phyloP scores from a whole-genome alignment of 2,329 filamentous ascomycete genomes.

The Furcasterigmium sp. region DNA sequence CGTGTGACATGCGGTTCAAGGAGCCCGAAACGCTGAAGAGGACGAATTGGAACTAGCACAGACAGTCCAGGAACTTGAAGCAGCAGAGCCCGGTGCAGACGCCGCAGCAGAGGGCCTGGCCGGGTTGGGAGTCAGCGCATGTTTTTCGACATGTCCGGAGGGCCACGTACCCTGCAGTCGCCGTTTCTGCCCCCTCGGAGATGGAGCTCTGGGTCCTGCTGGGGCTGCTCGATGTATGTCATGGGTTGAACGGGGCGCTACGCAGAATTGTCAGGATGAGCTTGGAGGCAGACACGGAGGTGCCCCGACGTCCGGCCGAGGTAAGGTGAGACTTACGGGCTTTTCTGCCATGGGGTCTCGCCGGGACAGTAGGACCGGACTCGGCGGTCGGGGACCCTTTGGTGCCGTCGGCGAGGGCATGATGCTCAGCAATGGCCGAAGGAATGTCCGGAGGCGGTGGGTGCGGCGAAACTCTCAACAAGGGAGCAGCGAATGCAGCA shows the following conservation, averaged over 20 bases:
- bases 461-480: no score
- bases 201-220: constrained; percentile 17
- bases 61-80: constrained; percentile 28
- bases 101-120: constrained; percentile 32
- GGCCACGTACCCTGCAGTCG: constrained; percentile 26
- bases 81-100: constrained; percentile 33
- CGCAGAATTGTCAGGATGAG: background rate
- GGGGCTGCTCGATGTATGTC: constrained; percentile 10
- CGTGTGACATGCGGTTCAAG: background rate
- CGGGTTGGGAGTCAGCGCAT: constrained; percentile 5
- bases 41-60: constrained; percentile 15
- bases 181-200: constrained; percentile 26
- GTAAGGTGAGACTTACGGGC: constrained; percentile 4
- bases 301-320: background rate
- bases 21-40: background rate
- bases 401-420: background rate
- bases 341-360: background rate
- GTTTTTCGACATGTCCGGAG: background rate
- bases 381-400: background rate
- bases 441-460: no score
- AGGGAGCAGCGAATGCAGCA: no score
- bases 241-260: constrained; percentile 29
- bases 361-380: background rate
- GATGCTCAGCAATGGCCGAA: no score
- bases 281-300: background rate